phyloP scores from a whole-genome alignment of 2,329 filamentous ascomycete genomes.

The Aspergillus tamarii region DNA sequence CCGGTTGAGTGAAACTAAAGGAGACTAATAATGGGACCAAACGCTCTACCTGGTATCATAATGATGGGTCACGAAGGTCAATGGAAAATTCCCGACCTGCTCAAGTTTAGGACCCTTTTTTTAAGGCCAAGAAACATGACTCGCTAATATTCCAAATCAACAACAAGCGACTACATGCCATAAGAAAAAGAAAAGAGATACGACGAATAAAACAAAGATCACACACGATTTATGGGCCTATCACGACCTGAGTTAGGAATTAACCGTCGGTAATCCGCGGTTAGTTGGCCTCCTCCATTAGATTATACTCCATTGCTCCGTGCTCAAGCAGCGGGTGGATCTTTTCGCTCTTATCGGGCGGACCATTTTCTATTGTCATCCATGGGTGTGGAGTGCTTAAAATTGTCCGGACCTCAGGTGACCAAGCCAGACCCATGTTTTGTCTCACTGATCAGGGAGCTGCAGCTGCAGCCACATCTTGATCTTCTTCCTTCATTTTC shows the following conservation, averaged over 20 bases:
- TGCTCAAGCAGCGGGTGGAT: constrained; percentile 17
- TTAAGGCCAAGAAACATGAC: constrained; percentile 11
- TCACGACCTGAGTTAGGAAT: background rate
- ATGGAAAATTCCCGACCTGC: constrained; percentile 15
- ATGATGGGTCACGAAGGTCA: background rate
- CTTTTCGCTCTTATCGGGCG: constrained; percentile 19
- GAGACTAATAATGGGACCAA: background rate
- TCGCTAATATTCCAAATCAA: constrained; percentile 15
- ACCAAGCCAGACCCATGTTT: constrained; percentile 19
- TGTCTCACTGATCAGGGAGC: constrained; percentile 20
- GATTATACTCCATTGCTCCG: constrained; percentile 12
- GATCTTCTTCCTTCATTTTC: constrained; percentile 12
- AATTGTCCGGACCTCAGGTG: constrained; percentile 25
- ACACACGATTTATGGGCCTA: background rate
- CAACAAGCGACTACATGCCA: background rate
- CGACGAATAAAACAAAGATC: background rate
- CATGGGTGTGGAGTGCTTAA: constrained; percentile 13
- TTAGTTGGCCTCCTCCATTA: constrained; percentile 11
- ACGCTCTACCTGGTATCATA: background rate
- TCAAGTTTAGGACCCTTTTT: constrained; percentile 7
- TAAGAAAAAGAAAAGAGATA: constrained; percentile 5
- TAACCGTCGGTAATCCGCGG: constrained; percentile 11
- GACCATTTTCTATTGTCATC: constrained; percentile 16
- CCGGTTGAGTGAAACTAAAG: background rate
- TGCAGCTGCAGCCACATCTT: constrained; percentile 36